Evolutionary conservation across 257 asterid genomes (phyloP), one percentile per base, ranked within the genome.

Genomic region (Linderniella brevidens): DNA sequence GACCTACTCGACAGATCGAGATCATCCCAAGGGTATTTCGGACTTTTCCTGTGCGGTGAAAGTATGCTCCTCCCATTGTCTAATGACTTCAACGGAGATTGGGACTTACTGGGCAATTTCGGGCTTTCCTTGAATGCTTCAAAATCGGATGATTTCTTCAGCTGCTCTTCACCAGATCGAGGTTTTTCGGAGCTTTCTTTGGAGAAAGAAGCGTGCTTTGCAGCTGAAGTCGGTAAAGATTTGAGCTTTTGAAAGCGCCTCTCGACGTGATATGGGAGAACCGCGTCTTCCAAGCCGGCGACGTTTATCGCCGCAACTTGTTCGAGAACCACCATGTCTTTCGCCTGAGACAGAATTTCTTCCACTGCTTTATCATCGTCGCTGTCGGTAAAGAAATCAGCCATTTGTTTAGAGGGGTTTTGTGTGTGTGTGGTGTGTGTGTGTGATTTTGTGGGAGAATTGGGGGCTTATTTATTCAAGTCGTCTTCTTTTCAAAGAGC

Each of bases 361-460:
- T 80, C 78, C 50, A 78, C 92, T 17, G 92, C 84, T 71, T 75
- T 81, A 10, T 84, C 93, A 2, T 77, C 86, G 36, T 88, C 95
- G 54, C 93, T 83, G n/a, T 82, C 93, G 0, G 85, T 68, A 19
- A 84, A 63, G 55, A 70, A 79, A 80, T 67, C 84, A 8, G 65
- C 75, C 95, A 88, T 88, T 47, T 25, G 48, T 9, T 25, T 25
- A 6, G 32, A 2, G 32, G 32, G 32, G 32, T 25, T 25, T 25
- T 25, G 3, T 25, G 32, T n/a, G n/a, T n/a, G n/a, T n/a, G n/a
- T n/a, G n/a, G n/a, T n/a, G n/a, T n/a, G n/a, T n/a, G n/a, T n/a
- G n/a, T 25, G 32, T 3, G 32, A 25, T 25, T 25, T 25, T 25
- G 32, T 25, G 32, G 32, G 32, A 25, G 32, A 25, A 25, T 2